Base-by-base conservation (phyloP, 352 stramenopile species). In the Globisporangium cystogenes region DNA sequence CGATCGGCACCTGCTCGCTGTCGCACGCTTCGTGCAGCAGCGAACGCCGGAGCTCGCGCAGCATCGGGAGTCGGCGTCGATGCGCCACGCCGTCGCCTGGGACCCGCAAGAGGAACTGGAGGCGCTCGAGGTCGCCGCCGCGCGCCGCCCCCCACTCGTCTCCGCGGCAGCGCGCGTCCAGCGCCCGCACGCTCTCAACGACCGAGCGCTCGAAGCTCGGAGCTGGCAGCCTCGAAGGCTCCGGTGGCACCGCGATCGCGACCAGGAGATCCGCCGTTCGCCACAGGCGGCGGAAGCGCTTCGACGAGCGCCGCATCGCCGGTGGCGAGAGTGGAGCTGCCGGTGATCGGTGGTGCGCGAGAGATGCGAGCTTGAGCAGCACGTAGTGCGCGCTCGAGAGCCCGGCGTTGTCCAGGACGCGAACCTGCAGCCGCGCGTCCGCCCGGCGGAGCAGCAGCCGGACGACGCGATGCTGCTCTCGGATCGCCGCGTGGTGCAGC, bases 21-120 rank as follows among this genome's bases (percentile, higher is more conserved):
- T 68, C 58, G 49, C 74, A 85, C 0, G 76, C 78, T 62, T 90
- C 76, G 35, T 87, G 78, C 7, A 90, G 53, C n/a, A 86, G 42
- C 16, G 78, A 74, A 24, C 62, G 54, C 24, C 58, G 62, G 11
- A 84, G 40, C 11, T 69, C 40, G 3, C 42, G 43, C 18, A 84
- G 44, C 21, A 53, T 27, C 47, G 14, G 63, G 40, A 42, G 24
- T 7, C 26, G 52, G 11, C 20, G 29, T 27, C 18, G 29, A 56
- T 7, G 40, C 53, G n/a, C n/a, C n/a, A n/a, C n/a, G n/a, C n/a
- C n/a, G n/a, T n/a, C 7, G 23, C 4, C 10, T 21, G 74, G 73
- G 27, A 72, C 24, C n/a, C 61, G 42, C 1, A 65, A 27, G 29
- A 90, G 53, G 6, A 46, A 67, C 46, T 67, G 35, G 2, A 90